Evolutionary conservation across 768 basidiomycete genomes (phyloP), one percentile per base, ranked within the genome.

Genomic region (Suillus subaureus): DNA sequence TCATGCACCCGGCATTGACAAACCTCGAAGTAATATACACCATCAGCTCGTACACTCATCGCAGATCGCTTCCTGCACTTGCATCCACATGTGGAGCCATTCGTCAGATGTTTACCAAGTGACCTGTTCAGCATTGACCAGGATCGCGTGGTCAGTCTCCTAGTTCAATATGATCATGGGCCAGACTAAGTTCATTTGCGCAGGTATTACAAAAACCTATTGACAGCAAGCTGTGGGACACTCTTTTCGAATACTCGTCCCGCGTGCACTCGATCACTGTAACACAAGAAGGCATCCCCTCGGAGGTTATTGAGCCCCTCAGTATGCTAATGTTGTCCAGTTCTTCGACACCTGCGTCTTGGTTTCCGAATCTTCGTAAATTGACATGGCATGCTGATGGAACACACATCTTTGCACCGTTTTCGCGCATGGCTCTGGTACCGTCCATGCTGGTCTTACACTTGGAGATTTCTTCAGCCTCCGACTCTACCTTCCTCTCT

Each of bases 361-460:
- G 75, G 58, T 74, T 75, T 23, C 70, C 74, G 0, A 73, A 69
- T 57, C 31, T 74, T 23, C 70, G 26, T 3, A 66, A 67, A 37
- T 43, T 74, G 18, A 66, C 64, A 12, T 74, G 73, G 74, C 73
- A 72, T 49, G 73, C 73, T 6, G 58, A 64, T 35, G 62, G 66
- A n/a, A 72, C 75, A 64, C 35, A 64, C 1, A 45, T 4, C 7
- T 28, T 51, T 2, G 49, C 71, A 0, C 73, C 71, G 21, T 65
- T 73, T 47, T 40, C 75, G 40, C 70, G 67, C 28, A 67, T 73
- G 31, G 33, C 71, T 28, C 73, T 73, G 8, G 70, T 73, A n/a
- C 68, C 73, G 21, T 21, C 72, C 4, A 42, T 73, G n/a, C 23
- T 49, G 23, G 47, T 23, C 47, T 49, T 49, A 13, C 4, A 23